Evolutionary conservation across 177 flowering plant genomes (phyloP), one percentile per base, ranked within the genome.

Genomic region (Tripterygium wilfordii): DNA sequence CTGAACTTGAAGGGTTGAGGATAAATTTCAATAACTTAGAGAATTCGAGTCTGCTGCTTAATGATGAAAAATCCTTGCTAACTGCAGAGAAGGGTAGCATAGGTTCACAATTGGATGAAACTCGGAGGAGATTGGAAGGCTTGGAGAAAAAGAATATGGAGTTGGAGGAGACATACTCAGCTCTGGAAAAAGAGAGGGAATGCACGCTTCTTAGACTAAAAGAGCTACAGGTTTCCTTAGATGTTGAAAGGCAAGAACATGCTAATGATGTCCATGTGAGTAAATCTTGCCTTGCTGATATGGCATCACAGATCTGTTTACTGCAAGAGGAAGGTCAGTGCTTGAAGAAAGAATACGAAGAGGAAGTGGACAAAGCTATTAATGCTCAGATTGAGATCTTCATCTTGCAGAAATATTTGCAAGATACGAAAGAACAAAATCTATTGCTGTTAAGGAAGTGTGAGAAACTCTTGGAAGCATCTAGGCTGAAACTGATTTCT

Each of bases 1-100:
- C 59, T 49, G 83, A 83, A 64, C 72, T 80, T 26, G 79, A 78
- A 64, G 74, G 50, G 7, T 36, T 73, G 63, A 71, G 55, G 63
- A 46, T 21, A 32, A 77, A 70, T 39, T 56, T 69, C 27, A 80
- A 66, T 53, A 70, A 63, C 49, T 51, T 85, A 40, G 85, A 78
- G 60, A 72, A 74, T 47, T 72, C 77, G 22, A 71, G 60, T 63
- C 63, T 42, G 30, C 27, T 62, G 50, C 77, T 80, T 31, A 56
- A 61, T 28, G 29, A 68, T 41, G 78, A 82, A 64, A 80, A 71
- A 45, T 67, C 80, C 27, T 44, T 51, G 38, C 76, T 80, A 24
- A 45, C 65, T 30, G 42, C 53, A 15, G 78, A 77, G 42, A 76
- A 43, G 53, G 76, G 61, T 23, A 44, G 52, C 51, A 57, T 73